Evolutionary conservation across 2,329 filamentous ascomycete genomes (phyloP).

Genomic region (Dothideomycetes sp.): DNA sequence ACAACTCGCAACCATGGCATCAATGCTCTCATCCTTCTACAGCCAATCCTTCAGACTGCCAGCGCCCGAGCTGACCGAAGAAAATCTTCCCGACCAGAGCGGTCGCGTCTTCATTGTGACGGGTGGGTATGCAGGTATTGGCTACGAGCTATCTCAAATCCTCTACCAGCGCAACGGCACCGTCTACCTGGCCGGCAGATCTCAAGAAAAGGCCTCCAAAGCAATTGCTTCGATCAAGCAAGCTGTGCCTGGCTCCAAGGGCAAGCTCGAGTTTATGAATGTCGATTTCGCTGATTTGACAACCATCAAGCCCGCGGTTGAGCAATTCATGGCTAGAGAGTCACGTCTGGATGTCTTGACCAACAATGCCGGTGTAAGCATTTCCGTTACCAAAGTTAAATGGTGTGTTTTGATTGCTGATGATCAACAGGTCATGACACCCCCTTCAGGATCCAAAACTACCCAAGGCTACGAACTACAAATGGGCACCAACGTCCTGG

Average conservation of each 20-base stretch:
- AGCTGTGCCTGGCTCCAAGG: slow-evolving; percentile 29
- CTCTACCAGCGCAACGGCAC: slow-evolving; percentile 46
- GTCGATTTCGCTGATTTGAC: slow-evolving; percentile 35
- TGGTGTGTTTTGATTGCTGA: background rate
- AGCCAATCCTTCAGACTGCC: slow-evolving; percentile 23
- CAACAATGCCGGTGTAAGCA: slow-evolving; percentile 32
- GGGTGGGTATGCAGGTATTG: slow-evolving; percentile 38
- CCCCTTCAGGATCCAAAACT: slow-evolving; percentile 27
- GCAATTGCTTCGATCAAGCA: slow-evolving; percentile 39
- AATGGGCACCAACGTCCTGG: slow-evolving; percentile 28
- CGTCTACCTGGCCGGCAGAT: slow-evolving; percentile 48
- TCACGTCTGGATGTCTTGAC: slow-evolving; percentile 32
- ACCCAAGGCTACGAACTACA: slow-evolving; percentile 18
- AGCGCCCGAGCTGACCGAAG: slow-evolving; percentile 34
- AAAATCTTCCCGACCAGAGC: slow-evolving; percentile 33
- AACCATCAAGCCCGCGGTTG: slow-evolving; percentile 26
- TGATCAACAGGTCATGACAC: slow-evolving; percentile 18
- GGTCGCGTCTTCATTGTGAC: slow-evolving; percentile 46
- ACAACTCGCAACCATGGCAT: background rate
- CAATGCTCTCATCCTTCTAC: slow-evolving; percentile 14
- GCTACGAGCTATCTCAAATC: slow-evolving; percentile 44
- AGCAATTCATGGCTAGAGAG: slow-evolving; percentile 29
- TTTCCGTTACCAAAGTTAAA: background rate
- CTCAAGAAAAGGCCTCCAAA: slow-evolving; percentile 33
- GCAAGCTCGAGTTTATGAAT: slow-evolving; percentile 36